A percentile compares a stretch with the other conserved stretches of the same genome.
Conservation (phyloP, 805 yeast genomes). For the Cyberlindnera mrakii region DNA sequence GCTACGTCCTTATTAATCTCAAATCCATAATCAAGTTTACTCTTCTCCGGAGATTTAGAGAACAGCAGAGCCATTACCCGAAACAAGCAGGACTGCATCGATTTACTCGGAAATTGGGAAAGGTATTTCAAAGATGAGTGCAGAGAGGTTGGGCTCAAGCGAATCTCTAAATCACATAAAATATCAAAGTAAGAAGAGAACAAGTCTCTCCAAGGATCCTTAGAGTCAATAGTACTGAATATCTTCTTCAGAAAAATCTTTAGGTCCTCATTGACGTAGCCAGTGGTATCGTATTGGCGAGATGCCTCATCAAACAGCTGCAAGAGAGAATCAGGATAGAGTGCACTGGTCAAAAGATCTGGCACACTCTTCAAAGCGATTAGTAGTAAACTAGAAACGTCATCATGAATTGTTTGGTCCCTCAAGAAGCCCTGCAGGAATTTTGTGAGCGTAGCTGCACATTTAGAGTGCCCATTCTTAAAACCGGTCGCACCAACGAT, state of each 20-base stretch:
- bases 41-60: conserved; percentile 2
- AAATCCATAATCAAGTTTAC: conserved; percentile 5
- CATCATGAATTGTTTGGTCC: conserved; percentile 17
- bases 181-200: conserved; percentile 9
- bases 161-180: conserved; percentile 1
- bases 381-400: conserved; percentile 24
- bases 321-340: conserved; percentile 15
- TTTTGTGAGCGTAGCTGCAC: not conserved
- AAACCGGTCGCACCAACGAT: conserved; percentile 21
- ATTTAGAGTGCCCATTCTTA: not conserved
- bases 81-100: conserved; percentile 3
- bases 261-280: not conserved
- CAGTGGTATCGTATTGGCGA: not conserved
- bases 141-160: conserved; percentile 4
- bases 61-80: conserved; percentile 12
- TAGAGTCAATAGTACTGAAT: not conserved
- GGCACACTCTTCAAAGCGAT: conserved; percentile 8
- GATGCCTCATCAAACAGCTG: conserved; percentile 17
- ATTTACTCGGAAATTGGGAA: conserved; percentile 2
- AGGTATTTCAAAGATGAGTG: conserved; percentile 7
- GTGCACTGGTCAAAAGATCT: not conserved
- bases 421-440: conserved; percentile 13
- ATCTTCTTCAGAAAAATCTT: not conserved
- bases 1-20: conserved; percentile 11
- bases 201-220: conserved; percentile 11